Percentiles rank a stretch among this genome's conserved stretches.
phyloP scores from a whole-genome alignment of 257 asterid species.

The Perilla frutescens region DNA sequence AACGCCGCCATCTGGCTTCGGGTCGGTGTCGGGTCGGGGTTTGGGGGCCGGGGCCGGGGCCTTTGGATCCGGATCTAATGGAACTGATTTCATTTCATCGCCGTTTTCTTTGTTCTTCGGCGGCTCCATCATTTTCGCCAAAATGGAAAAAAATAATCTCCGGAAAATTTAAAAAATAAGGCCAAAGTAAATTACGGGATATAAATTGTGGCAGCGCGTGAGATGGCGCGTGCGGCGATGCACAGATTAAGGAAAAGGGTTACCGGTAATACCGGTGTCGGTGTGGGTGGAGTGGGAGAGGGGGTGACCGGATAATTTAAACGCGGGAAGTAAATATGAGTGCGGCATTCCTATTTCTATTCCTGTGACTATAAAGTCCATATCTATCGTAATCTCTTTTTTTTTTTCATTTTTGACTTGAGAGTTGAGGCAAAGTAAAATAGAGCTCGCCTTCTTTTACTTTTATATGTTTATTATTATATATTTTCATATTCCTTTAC shows the following conservation, averaged over 20 bases:
- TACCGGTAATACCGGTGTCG: slow-evolving; percentile 47
- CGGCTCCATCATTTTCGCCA: slow-evolving; percentile 53
- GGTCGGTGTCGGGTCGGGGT: slow-evolving; percentile 45
- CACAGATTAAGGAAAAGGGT: slow-evolving; percentile 22
- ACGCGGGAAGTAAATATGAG: slow-evolving; percentile 41
- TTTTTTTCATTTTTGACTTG: no score
- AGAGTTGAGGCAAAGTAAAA: no score
- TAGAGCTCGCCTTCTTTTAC: no score
- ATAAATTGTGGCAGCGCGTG: slow-evolving; percentile 48
- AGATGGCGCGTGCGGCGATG: slow-evolving; percentile 39
- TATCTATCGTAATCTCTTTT: background rate
- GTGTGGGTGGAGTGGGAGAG: slow-evolving; percentile 20
- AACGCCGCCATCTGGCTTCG: slow-evolving; percentile 44
- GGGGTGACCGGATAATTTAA: slow-evolving; percentile 43
- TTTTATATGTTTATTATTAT: no score
- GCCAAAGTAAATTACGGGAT: background rate
- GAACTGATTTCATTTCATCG: slow-evolving; percentile 47
- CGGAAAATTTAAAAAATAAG: background rate
- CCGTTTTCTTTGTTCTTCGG: slow-evolving; percentile 43
- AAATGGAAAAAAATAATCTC: slow-evolving; percentile 19
- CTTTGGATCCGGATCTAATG: slow-evolving; percentile 39
- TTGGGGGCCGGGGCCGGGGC: slow-evolving; percentile 43
- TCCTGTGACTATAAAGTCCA: no score
- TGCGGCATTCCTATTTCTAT: slow-evolving; percentile 27
- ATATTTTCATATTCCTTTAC: no score